These are phyloP conservation scores for Solanum appendiculatum DNA, from an alignment of 257 asterid species.

Conservation along the genomic window DNA sequence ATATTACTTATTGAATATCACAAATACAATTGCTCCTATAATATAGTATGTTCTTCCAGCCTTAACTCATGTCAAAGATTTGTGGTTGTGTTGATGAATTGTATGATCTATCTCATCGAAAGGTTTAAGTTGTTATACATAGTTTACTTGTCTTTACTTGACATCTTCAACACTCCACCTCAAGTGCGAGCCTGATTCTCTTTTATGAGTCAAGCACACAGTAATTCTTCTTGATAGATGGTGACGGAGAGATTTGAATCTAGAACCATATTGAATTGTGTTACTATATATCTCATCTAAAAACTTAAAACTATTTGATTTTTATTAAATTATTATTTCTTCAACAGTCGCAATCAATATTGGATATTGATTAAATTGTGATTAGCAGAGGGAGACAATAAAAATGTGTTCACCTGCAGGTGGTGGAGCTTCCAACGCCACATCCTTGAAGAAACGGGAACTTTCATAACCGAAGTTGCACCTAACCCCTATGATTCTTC, in stretches of 20 bases:
- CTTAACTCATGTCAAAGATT: neutral
- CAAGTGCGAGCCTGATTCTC: too few relatives aligned
- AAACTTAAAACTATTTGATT: too few relatives aligned
- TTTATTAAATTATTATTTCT: too few relatives aligned
- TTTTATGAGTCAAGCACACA: too few relatives aligned
- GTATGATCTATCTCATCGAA: neutral
- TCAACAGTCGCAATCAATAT: too few relatives aligned
- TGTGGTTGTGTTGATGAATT: neutral
- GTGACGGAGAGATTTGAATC: too few relatives aligned
- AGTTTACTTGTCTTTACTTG: neutral
- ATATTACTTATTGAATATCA: neutral
- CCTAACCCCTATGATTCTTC: neutral
- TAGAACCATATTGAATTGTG: too few relatives aligned
- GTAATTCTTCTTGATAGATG: too few relatives aligned
- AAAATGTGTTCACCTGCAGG: neutral
- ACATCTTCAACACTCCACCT: too few relatives aligned
- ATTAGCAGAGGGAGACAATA: too few relatives aligned
- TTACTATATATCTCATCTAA: too few relatives aligned
- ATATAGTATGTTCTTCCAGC: neutral
- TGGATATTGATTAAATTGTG: too few relatives aligned
- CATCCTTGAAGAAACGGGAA: neutral
- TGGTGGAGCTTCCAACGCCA: neutral
- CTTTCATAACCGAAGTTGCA: slow-evolving; percentile 5
- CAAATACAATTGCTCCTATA: neutral
- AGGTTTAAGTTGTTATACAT: neutral